Conservation (phyloP, 257 asterid genomes). For the Anisodus acutangulus region DNA sequence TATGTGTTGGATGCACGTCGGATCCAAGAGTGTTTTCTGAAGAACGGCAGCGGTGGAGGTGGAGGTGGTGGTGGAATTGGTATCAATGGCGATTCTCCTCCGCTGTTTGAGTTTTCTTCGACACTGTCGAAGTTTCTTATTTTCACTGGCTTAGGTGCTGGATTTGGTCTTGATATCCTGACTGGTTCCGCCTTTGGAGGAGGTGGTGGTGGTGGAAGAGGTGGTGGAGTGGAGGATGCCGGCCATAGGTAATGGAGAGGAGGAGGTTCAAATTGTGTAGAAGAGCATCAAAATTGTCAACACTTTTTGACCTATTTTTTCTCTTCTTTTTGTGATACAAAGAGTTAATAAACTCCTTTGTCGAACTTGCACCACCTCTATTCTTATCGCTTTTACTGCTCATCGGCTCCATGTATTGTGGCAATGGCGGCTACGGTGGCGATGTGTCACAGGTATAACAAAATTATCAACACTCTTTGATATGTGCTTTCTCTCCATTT, state of each 20-base stretch:
- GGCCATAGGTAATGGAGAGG: conserved; percentile 45
- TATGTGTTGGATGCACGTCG: too few relatives aligned
- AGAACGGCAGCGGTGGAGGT: conserved; percentile 76
- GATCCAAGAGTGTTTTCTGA: conserved; percentile 55
- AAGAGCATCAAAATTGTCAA: conserved; percentile 68
- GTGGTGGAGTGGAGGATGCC: conserved; percentile 48
- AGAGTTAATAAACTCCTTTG: conserved; percentile 76
- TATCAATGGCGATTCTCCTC: conserved; percentile 64
- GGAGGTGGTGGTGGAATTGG: conserved; percentile 76
- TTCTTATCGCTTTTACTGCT: conserved; percentile 54
- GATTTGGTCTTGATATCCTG: conserved; percentile 27
- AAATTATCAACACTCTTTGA: background rate
- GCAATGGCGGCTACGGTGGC: conserved; percentile 51
- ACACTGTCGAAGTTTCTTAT: conserved; percentile 43
- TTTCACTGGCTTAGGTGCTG: conserved; percentile 39
- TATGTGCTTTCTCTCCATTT: conserved; percentile 42
- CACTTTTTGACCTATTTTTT: conserved; percentile 70
- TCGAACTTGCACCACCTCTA: conserved; percentile 63
- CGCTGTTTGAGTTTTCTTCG: conserved; percentile 58
- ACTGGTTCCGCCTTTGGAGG: background rate
- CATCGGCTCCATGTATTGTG: conserved; percentile 38
- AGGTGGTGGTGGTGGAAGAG: conserved; percentile 47
- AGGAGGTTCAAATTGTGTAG: conserved; percentile 56
- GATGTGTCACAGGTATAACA: conserved; percentile 45
- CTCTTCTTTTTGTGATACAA: conserved; percentile 76